phyloP scores from a whole-genome alignment of 495 filamentous ascomycete species.

The Apiosordaria backusii region DNA sequence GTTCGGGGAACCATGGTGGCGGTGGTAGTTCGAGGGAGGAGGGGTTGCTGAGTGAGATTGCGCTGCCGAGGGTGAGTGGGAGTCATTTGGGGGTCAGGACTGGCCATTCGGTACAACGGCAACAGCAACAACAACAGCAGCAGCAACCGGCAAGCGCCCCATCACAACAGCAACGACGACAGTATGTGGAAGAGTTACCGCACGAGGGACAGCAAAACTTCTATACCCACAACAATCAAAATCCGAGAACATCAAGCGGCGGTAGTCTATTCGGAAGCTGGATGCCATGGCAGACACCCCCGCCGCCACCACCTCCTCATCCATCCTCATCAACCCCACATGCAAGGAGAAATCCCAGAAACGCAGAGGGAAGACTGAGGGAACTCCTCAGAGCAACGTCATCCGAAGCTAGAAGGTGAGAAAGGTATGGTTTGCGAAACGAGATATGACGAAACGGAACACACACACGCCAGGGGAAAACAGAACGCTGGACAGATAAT shows the following conservation, averaged over 20 bases:
- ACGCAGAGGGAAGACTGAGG: constrained; percentile 32
- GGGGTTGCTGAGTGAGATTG: constrained; percentile 41
- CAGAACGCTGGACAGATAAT: not conserved
- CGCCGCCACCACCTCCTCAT: not conserved
- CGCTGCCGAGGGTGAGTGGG: constrained; percentile 45
- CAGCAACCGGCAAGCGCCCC: no score
- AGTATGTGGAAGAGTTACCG: not conserved
- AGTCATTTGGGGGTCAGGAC: constrained; percentile 40
- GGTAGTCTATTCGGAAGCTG: not conserved
- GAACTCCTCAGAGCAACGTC: constrained; percentile 21
- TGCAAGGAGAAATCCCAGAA: constrained; percentile 5
- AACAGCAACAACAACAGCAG: not conserved
- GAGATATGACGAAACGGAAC: not conserved
- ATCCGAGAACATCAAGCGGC: not conserved
- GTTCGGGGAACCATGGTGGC: no score
- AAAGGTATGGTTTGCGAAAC: not conserved
- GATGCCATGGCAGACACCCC: not conserved
- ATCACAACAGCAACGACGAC: not conserved
- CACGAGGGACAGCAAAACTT: not conserved
- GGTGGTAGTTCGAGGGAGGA: not conserved
- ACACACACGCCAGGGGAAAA: not conserved
- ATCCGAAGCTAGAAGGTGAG: not conserved
- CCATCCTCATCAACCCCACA: not conserved
- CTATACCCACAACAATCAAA: not conserved
- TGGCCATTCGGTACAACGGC: not conserved